Evolutionary conservation across 2,329 filamentous ascomycete species (phyloP).

Genomic region (Aspergillus piperis): DNA sequence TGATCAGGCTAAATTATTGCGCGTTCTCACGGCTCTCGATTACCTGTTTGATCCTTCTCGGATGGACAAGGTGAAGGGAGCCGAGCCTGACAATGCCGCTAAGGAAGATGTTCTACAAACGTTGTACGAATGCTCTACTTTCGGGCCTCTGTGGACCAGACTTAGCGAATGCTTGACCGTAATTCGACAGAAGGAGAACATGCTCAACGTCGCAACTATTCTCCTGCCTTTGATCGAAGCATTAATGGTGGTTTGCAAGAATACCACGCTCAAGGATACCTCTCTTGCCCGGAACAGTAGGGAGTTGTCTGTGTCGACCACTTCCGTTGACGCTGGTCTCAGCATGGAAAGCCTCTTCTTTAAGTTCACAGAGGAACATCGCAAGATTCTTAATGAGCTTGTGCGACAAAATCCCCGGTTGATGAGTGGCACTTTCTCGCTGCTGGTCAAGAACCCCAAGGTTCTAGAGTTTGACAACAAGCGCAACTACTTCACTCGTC

Average conservation of each 20-base stretch:
- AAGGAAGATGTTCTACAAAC: constrained; percentile 84
- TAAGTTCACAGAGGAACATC: constrained; percentile 94
- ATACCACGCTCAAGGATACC: constrained; percentile 77
- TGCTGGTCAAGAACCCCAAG: constrained; percentile 97
- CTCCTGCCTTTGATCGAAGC: constrained; percentile 92
- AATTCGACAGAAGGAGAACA: constrained; percentile 88
- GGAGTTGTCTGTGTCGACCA: constrained; percentile 73
- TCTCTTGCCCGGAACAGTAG: constrained; percentile 55
- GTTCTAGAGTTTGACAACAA: constrained; percentile 99
- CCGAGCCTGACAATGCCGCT: constrained; percentile 60
- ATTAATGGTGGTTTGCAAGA: constrained; percentile 99
- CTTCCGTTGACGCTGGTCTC: constrained; percentile 69
- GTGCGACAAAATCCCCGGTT: constrained; percentile 96
- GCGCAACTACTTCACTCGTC: constrained; percentile 96
- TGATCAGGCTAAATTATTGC: constrained; percentile 92
- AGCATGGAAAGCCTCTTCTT: constrained; percentile 89
- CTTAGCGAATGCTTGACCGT: constrained; percentile 84
- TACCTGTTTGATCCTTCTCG: constrained; percentile 87
- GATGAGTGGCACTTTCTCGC: constrained; percentile 96
- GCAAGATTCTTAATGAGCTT: constrained; percentile 95
- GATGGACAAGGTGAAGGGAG: constrained; percentile 53
- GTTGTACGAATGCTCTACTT: constrained; percentile 87
- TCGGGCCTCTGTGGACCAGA: constrained; percentile 88
- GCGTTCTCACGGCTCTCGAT: constrained; percentile 89
- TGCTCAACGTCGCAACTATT: constrained; percentile 96